Conservation (phyloP, 2,329 filamentous ascomycete species). For the Colletotrichum navitas region DNA sequence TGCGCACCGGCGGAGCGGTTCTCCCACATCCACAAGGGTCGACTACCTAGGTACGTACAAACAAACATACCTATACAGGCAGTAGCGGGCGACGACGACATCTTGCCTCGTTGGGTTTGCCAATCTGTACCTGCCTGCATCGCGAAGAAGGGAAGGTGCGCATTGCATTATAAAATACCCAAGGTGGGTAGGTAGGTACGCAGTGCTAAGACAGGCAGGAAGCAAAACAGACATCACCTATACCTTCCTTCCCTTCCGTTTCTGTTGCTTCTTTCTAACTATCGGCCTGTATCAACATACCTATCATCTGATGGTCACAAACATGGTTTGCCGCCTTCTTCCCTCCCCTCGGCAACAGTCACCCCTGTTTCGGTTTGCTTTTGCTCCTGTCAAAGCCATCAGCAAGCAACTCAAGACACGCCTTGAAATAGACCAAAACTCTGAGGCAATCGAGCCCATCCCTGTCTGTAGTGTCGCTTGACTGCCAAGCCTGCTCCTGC, state of each 20-base stretch:
- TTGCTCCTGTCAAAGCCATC: constrained; percentile 16
- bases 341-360: background rate
- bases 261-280: background rate
- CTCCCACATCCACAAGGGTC: constrained; percentile 15
- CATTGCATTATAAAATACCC: background rate
- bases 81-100: constrained; percentile 22
- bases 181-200: background rate
- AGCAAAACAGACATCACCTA: background rate
- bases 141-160: background rate
- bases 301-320: background rate
- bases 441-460: constrained; percentile 1
- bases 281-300: background rate
- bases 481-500: constrained; percentile 22
- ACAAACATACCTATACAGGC: background rate
- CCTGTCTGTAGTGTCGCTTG: background rate
- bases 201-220: background rate
- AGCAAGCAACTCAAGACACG: constrained; percentile 6
- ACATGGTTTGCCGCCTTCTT: constrained; percentile 16
- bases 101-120: background rate
- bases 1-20: constrained; percentile 17
- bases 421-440: background rate
- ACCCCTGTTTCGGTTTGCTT: constrained; percentile 9
- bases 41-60: background rate
- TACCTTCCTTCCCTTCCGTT: background rate
- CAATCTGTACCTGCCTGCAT: background rate